Conservation (phyloP, 106 monocot species). For the Triglochin maritima region DNA sequence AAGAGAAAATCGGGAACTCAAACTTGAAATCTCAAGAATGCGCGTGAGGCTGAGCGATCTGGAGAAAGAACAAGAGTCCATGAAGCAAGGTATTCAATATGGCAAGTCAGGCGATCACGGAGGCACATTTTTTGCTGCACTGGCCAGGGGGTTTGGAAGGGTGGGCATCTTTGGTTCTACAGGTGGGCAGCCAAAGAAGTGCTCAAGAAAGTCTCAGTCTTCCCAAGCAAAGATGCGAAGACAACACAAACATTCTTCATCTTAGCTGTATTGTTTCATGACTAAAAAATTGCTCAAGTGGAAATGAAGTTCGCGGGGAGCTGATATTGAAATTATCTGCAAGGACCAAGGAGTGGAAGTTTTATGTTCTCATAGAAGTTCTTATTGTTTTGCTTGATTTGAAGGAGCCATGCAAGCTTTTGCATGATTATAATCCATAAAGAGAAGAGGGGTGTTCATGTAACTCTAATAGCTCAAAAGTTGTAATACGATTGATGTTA, state of each 20-base stretch:
- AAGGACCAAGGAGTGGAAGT: too few relatives aligned
- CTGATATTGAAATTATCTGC: not conserved
- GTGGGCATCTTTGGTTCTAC: slow-evolving; percentile 29
- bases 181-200: slow-evolving; percentile 19
- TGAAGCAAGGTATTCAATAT: slow-evolving; percentile 60
- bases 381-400: too few relatives aligned
- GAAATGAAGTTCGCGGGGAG: too few relatives aligned
- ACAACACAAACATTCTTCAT: slow-evolving; percentile 7
- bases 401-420: too few relatives aligned
- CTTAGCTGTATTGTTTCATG: not conserved
- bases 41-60: slow-evolving; percentile 66
- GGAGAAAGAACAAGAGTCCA: slow-evolving; percentile 76
- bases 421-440: too few relatives aligned
- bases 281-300: too few relatives aligned
- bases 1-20: slow-evolving; percentile 84
- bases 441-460: too few relatives aligned
- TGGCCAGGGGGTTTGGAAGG: slow-evolving; percentile 53
- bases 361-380: too few relatives aligned
- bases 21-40: slow-evolving; percentile 79
- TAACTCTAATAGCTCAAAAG: too few relatives aligned
- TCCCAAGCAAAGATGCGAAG: slow-evolving; percentile 42
- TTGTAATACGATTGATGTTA: too few relatives aligned
- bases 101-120: slow-evolving; percentile 35
- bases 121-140: slow-evolving; percentile 48
- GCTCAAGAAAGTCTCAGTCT: slow-evolving; percentile 26